Evolutionary conservation across 176 grass and related monocot genomes (phyloP).

Genomic region (Oryza coarctata): DNA sequence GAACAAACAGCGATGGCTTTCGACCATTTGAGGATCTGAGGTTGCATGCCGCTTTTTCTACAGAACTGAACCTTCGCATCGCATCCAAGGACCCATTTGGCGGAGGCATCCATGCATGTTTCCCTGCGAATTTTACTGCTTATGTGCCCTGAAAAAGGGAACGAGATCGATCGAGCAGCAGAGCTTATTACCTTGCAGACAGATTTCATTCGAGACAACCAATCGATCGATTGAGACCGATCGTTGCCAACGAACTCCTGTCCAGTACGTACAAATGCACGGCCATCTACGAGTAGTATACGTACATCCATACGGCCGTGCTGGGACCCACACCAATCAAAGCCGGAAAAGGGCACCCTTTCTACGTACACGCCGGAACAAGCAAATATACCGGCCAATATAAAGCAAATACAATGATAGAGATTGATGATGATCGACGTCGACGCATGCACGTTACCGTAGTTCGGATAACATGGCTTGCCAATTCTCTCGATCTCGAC

Average conservation of each 20-base stretch:
- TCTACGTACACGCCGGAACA: background rate
- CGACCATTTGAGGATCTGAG: background rate
- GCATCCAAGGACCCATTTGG: background rate
- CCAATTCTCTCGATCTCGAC: background rate
- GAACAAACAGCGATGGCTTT: background rate
- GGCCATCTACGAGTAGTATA: background rate
- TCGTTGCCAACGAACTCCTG: background rate
- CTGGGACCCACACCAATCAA: background rate
- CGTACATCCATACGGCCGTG: background rate
- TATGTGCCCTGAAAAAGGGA: too few species aligned
- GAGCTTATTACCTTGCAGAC: too few species aligned
- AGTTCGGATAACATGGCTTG: constrained; percentile 12
- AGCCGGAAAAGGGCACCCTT: background rate
- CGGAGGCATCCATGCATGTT: background rate
- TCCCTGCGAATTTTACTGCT: background rate
- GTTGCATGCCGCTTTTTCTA: background rate
- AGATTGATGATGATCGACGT: background rate
- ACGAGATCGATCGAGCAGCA: too few species aligned
- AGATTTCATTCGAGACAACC: too few species aligned
- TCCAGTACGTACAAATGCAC: background rate
- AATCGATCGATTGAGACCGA: background rate
- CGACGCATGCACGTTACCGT: background rate
- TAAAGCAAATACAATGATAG: background rate
- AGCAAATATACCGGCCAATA: background rate
- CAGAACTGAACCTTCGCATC: background rate